Evolutionary conservation across 768 basidiomycete species (phyloP).

Genomic region (Lentinula sp.): DNA sequence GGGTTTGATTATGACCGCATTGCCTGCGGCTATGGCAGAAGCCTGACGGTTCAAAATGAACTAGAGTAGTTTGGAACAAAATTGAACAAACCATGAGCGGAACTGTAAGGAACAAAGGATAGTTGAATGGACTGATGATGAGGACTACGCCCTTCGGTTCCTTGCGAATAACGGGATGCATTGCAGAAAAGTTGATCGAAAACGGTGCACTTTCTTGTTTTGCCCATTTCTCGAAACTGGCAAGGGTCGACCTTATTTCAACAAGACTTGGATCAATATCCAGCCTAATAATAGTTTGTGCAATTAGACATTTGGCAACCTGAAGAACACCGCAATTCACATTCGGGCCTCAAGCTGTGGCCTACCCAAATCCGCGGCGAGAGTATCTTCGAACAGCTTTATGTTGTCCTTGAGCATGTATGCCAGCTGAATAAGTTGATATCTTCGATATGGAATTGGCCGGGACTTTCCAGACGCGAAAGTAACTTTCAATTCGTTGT

Average conservation of each 20-base stretch:
- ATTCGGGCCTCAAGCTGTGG: slow-evolving; percentile 54
- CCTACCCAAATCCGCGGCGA: slow-evolving; percentile 59
- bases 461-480: slow-evolving; percentile 1
- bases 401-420: slow-evolving; percentile 73
- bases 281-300: neutral
- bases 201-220: slow-evolving; percentile 37
- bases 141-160: slow-evolving; percentile 74
- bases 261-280: slow-evolving; percentile 28
- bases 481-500: slow-evolving; percentile 2
- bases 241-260: slow-evolving; percentile 47
- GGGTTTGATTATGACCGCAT: slow-evolving; percentile 66
- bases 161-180: slow-evolving; percentile 62
- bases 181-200: slow-evolving; percentile 26
- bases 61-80: neutral
- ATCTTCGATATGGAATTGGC: slow-evolving; percentile 1
- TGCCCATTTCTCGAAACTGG: slow-evolving; percentile 70
- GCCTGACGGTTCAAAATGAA: slow-evolving; percentile 12
- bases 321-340: slow-evolving; percentile 18
- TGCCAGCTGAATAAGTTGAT: slow-evolving; percentile 69
- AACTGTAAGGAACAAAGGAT: slow-evolving; percentile 54
- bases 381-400: slow-evolving; percentile 50
- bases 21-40: slow-evolving; percentile 73
- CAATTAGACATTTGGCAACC: neutral
- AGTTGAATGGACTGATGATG: slow-evolving; percentile 73
- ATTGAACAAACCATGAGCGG: slow-evolving; percentile 43